Percentiles rank a stretch among this genome's conserved stretches.
Conservation (phyloP, 1,284 basidiomycete genomes). For the Malassezia restricta region DNA sequence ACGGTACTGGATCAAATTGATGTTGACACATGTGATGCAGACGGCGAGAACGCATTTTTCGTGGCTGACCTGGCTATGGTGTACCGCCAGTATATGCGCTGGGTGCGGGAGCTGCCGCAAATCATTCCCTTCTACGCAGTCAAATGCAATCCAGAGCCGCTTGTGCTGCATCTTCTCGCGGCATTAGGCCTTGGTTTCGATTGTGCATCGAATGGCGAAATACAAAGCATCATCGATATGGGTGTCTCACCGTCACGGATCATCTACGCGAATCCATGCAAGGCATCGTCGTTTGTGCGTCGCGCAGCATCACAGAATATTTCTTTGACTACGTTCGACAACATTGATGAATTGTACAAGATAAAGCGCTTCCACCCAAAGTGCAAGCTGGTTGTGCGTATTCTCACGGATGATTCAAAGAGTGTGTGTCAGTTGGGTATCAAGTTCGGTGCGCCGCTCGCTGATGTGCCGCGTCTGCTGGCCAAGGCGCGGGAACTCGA, state of each 20-base stretch:
- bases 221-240: constrained; percentile 64
- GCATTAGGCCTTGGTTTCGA: constrained; percentile 86
- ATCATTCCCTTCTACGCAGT: constrained; percentile 81
- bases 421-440: constrained; percentile 82
- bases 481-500: constrained; percentile 65
- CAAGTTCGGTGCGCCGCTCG: constrained; percentile 90
- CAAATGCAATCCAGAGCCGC: constrained; percentile 95
- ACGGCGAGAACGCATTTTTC: constrained; percentile 89
- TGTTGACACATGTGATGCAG: constrained; percentile 49
- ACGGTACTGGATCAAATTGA: constrained; percentile 37
- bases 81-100: constrained; percentile 72
- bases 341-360: constrained; percentile 93
- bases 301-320: constrained; percentile 67
- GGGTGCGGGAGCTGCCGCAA: constrained; percentile 60
- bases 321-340: constrained; percentile 94
- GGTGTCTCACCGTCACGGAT: constrained; percentile 56
- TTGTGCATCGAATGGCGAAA: constrained; percentile 95
- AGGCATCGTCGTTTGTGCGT: constrained; percentile 83
- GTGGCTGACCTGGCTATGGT: constrained; percentile 84
- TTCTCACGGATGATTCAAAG: constrained; percentile 93
- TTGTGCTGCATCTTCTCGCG: constrained; percentile 77
- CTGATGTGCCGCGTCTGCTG: constrained; percentile 66
- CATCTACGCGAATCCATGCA: constrained; percentile 98
- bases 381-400: constrained; percentile 81
- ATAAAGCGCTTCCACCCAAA: constrained; percentile 67